Conservation (phyloP, 2,329 filamentous ascomycete species). For the Colletotrichum sp. region DNA sequence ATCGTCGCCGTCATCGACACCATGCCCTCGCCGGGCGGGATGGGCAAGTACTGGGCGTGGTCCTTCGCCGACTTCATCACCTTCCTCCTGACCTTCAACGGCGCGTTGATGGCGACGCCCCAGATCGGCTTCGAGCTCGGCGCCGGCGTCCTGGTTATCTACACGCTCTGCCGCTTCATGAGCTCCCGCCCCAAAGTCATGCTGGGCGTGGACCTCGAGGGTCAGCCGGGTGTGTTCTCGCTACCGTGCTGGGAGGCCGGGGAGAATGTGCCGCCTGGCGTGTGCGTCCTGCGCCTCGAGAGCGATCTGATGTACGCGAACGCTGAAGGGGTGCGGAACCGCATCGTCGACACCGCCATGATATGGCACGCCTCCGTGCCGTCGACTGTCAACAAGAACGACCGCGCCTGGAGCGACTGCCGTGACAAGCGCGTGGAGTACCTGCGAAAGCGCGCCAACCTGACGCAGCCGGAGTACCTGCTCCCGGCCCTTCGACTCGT, state of each 20-base stretch:
- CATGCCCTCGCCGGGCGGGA: not conserved
- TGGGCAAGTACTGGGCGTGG: not conserved
- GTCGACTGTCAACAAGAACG: not conserved
- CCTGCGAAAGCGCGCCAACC: not conserved
- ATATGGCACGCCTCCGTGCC: not conserved
- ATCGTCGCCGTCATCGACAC: not conserved
- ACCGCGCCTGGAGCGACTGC: not conserved
- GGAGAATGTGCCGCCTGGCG: not conserved
- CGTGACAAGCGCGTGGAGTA: not conserved
- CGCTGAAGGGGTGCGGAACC: not conserved
- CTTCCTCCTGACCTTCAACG: not conserved
- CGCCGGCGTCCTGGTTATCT: rapidly evolving
- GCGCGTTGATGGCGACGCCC: not conserved
- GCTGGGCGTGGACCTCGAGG: not conserved
- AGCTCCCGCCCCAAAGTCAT: not conserved
- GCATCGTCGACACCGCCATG: not conserved
- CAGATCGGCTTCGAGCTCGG: not conserved
- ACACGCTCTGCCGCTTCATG: not conserved
- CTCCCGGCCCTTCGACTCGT: not conserved
- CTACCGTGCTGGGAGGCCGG: not conserved
- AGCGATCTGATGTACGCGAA: not conserved
- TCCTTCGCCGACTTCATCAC: not conserved
- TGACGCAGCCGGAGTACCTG: not conserved
- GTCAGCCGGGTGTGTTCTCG: not conserved
- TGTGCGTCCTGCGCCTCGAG: not conserved